Percentiles rank a stretch among this genome's conserved stretches.
Conservation (phyloP, 192 early-diverging fungal species). For the Coemansia sp. region DNA sequence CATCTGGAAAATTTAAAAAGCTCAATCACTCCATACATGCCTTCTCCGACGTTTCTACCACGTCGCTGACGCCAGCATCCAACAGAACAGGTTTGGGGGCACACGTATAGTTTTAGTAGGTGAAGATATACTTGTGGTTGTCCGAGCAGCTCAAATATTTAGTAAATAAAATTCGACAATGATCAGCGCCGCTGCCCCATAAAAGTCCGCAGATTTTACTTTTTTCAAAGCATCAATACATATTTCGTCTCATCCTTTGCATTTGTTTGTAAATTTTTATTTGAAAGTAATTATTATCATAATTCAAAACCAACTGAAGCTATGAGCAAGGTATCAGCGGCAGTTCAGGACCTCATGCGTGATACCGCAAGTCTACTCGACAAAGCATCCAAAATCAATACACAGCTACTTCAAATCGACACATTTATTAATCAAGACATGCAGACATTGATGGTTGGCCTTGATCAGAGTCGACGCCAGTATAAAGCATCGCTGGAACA, state of each 20-base stretch:
- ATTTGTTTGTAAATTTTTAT: too few relatives aligned
- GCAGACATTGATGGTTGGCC: slow-evolving; percentile 13
- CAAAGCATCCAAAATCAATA: slow-evolving; percentile 43
- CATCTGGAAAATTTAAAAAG: slow-evolving; percentile 39
- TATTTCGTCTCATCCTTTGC: too few relatives aligned
- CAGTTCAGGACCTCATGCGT: slow-evolving; percentile 51
- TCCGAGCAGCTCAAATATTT: too few relatives aligned
- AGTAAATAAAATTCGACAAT: too few relatives aligned
- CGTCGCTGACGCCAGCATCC: neutral
- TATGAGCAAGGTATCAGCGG: slow-evolving; percentile 36
- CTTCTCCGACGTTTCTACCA: neutral
- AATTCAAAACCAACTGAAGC: too few relatives aligned
- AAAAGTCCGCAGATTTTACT: too few relatives aligned
- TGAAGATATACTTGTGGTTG: too few relatives aligned
- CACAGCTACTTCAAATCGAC: slow-evolving; percentile 42
- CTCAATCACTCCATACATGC: slow-evolving; percentile 11
- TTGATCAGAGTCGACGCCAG: slow-evolving; percentile 27
- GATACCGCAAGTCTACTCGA: slow-evolving; percentile 45
- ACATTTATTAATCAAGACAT: slow-evolving; percentile 26
- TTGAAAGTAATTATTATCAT: too few relatives aligned
- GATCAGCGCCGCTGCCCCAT: too few relatives aligned
- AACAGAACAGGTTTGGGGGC: neutral
- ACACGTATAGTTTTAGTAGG: neutral
- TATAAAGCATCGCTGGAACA: slow-evolving; percentile 31
- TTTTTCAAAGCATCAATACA: too few relatives aligned